These are phyloP conservation scores for Vitis rotundifolia DNA, from an alignment of 164 flowering plant genomes.

Conservation along the genomic window DNA sequence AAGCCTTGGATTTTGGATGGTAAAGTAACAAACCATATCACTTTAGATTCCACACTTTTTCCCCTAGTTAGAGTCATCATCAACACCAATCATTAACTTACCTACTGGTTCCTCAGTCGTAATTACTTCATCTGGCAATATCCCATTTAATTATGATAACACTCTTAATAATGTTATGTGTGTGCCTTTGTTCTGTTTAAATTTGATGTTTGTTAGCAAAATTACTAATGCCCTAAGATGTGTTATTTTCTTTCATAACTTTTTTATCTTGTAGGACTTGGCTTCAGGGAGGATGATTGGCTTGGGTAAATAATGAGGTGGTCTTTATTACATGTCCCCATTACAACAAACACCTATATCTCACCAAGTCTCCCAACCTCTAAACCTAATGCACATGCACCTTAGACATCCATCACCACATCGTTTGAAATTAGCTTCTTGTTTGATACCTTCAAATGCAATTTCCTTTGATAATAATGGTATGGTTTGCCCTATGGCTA, in stretches of 20 bases:
- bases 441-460: too few relatives aligned
- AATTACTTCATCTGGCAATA: neutral
- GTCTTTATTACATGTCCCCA: constrained; percentile 18
- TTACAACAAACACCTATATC: neutral
- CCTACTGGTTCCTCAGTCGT: neutral
- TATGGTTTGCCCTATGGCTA: too few relatives aligned
- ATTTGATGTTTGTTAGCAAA: too few relatives aligned
- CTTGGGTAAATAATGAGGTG: constrained; percentile 11
- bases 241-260: neutral
- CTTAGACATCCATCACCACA: too few relatives aligned
- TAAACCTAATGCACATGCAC: neutral
- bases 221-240: neutral
- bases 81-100: neutral
- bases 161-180: neutral
- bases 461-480: too few relatives aligned
- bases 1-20: constrained; percentile 14
- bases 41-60: neutral
- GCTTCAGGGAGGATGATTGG: constrained; percentile 10
- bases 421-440: too few relatives aligned
- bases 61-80: neutral
- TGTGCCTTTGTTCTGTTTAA: neutral
- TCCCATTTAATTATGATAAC: neutral
- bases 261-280: constrained; percentile 10
- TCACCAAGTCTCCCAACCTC: constrained; percentile 1
- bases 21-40: constrained; percentile 6